Evolutionary conservation across 768 basidiomycete species (phyloP).

Genomic region (Amanita molliuscula): DNA sequence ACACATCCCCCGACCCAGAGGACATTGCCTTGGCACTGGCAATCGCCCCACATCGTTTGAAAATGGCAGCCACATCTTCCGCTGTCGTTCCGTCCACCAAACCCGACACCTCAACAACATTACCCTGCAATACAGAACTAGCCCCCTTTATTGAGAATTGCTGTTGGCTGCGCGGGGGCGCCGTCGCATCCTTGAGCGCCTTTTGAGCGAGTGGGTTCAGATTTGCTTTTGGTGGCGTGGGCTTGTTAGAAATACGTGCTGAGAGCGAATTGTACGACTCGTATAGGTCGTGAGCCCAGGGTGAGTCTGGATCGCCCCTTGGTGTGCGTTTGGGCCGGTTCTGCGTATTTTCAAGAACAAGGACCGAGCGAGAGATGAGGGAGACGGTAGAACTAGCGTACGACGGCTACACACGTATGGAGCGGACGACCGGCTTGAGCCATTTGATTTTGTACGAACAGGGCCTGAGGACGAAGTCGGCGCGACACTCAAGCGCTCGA

Average conservation of each 20-base stretch:
- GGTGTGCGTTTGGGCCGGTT: slow-evolving; percentile 43
- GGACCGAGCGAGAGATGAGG: slow-evolving; percentile 13
- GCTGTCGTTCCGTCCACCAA: slow-evolving; percentile 69
- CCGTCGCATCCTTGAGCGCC: slow-evolving; percentile 54
- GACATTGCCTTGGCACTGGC: slow-evolving; percentile 32
- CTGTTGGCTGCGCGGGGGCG: slow-evolving; percentile 16
- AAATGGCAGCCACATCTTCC: slow-evolving; percentile 80
- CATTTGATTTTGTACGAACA: slow-evolving; percentile 29
- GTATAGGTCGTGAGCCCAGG: slow-evolving; percentile 67
- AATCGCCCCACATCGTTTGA: slow-evolving; percentile 68
- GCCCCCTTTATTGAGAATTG: slow-evolving; percentile 64
- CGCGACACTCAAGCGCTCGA: slow-evolving; percentile 45
- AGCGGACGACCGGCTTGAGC: slow-evolving; percentile 27
- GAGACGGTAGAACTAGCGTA: slow-evolving; percentile 9
- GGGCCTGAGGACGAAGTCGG: slow-evolving; percentile 30
- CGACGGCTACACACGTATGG: slow-evolving; percentile 41
- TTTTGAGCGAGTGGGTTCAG: slow-evolving; percentile 42
- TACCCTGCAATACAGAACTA: slow-evolving; percentile 35
- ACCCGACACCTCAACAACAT: slow-evolving; percentile 67
- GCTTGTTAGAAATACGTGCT: slow-evolving; percentile 39
- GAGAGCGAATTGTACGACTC: slow-evolving; percentile 52
- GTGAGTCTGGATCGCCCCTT: slow-evolving; percentile 55
- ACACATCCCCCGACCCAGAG: slow-evolving; percentile 26
- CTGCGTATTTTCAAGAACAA: slow-evolving; percentile 17
- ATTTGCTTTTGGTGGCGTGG: slow-evolving; percentile 39